phyloP scores from a whole-genome alignment of 768 basidiomycete genomes.

The Lentinula raphanica region DNA sequence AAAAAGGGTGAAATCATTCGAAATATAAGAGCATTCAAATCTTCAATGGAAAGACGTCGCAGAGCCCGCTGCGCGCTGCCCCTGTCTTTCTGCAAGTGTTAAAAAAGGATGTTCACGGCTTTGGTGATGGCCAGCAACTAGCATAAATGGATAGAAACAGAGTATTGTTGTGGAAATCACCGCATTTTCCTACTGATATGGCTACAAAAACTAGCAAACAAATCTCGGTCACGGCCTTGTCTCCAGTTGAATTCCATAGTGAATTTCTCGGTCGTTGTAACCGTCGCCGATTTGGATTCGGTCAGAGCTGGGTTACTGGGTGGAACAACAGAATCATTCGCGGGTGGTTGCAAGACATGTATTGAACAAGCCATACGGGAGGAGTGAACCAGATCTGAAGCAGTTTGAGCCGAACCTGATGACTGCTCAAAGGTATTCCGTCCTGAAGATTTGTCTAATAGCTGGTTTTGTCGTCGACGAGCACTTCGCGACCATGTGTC shows the following conservation, averaged over 20 bases:
- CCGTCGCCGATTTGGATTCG: background rate
- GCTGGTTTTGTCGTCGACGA: constrained; percentile 39
- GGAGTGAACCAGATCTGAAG: background rate
- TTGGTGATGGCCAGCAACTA: no score
- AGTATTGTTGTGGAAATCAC: no score
- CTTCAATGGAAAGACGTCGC: no score
- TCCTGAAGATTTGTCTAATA: constrained; percentile 3
- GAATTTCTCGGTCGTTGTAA: background rate
- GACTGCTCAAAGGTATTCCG: background rate
- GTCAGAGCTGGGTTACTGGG: background rate
- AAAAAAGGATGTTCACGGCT: no score
- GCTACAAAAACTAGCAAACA: constrained; percentile 66
- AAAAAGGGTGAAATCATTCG: no score
- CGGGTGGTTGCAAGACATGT: constrained; percentile 9
- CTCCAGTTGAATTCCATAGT: constrained; percentile 56
- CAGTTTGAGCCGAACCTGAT: background rate
- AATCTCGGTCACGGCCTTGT: constrained; percentile 45
- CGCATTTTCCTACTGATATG: constrained; percentile 54
- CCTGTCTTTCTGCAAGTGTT: no score
- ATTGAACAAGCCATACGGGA: constrained; percentile 17
- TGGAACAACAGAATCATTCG: background rate
- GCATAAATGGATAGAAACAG: no score
- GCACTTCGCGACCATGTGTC: constrained; percentile 71
- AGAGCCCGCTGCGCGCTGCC: no score
- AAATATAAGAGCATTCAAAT: no score